Evolutionary conservation across 495 filamentous ascomycete species (phyloP), one percentile per base, ranked within the genome.

Genomic region (Penicillium malachiteum): DNA sequence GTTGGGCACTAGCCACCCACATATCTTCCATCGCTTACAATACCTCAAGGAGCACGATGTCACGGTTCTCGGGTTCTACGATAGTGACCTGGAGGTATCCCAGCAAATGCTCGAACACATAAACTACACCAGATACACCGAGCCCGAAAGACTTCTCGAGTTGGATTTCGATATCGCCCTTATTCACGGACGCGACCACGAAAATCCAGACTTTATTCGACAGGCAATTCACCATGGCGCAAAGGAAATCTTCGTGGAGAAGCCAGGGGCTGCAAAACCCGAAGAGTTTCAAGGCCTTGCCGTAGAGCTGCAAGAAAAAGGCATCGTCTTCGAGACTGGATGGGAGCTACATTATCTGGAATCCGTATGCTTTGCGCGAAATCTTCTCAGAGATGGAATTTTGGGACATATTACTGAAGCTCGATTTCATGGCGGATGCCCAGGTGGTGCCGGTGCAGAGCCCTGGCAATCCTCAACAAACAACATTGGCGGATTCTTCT

Each of bases 351-450:
- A 60, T 32, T 60, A 60, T 16, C 44, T 48, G 3, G 58, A 60
- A 32, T n/a, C 54, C 1, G 33, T 60, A 3, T 41, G 40, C 4
- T 60, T 60, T 49, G 58, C 58, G 11, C 58, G 58, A 7, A 38
- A 54, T 21, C 14, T 57, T 8, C 26, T 62, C 54, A 35, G 12
- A 46, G 49, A 14, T 32, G 35, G 9, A 33, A 26, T 62, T 12
- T 13, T 62, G 10, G 58, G 58, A 10, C 16, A 57, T 41, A 58
- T 62, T 14, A 62, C 54, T 3, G 39, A 33, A 8, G 58, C 55
- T n/a, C 48, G 58, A 3, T 62, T 62, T 32, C 58, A 62, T 35
- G 58, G 58, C n/a, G 58, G 58, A 1, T 62, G 58, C 12, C 58
- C 58, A 5, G 50, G 47, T 2, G 58, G 58, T 9, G 58, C 58